Evolutionary conservation across 2,329 filamentous ascomycete species (phyloP).

Genomic region (Teratosphaeria nubilosa): DNA sequence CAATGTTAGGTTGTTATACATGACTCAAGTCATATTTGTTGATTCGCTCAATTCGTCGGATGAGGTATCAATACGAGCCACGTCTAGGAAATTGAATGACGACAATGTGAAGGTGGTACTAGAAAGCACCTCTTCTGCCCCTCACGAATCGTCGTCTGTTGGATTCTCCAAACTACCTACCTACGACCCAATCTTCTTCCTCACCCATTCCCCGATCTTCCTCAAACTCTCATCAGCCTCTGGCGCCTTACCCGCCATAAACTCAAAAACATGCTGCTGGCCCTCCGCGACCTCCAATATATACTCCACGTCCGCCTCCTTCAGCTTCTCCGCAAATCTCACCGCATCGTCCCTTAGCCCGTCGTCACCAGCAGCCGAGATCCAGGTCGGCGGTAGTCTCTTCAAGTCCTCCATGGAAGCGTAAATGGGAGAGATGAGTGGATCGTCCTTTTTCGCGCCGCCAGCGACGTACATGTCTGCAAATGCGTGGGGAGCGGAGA

Average conservation of each 20-base stretch:
- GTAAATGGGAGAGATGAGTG: slow-evolving; percentile 6
- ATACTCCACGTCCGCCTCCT: slow-evolving; percentile 36
- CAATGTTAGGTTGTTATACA: no score
- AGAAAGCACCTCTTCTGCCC: no score
- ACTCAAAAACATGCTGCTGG: slow-evolving; percentile 26
- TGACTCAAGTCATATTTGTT: no score
- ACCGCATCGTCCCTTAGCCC: slow-evolving; percentile 42
- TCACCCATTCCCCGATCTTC: slow-evolving; percentile 15
- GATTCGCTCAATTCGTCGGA: no score
- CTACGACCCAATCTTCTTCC: slow-evolving; percentile 9
- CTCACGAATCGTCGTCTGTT: no score
- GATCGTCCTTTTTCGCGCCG: slow-evolving; percentile 3
- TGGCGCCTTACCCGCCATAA: slow-evolving; percentile 16
- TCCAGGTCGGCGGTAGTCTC: slow-evolving; percentile 27
- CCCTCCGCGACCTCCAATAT: slow-evolving; percentile 40
- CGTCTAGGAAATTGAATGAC: no score
- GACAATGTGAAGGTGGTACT: no score
- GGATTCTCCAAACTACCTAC: no score
- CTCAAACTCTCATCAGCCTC: slow-evolving; percentile 13
- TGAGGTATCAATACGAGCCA: no score
- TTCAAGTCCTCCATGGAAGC: slow-evolving; percentile 3
- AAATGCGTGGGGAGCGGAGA: slow-evolving; percentile 10
- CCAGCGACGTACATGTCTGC: slow-evolving; percentile 4
- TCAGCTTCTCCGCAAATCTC: slow-evolving; percentile 40
- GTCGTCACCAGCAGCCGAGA: slow-evolving; percentile 38